Percentiles rank a stretch among this genome's conserved stretches.
phyloP scores from a whole-genome alignment of 768 basidiomycete genomes.

The Serendipita sp. region DNA sequence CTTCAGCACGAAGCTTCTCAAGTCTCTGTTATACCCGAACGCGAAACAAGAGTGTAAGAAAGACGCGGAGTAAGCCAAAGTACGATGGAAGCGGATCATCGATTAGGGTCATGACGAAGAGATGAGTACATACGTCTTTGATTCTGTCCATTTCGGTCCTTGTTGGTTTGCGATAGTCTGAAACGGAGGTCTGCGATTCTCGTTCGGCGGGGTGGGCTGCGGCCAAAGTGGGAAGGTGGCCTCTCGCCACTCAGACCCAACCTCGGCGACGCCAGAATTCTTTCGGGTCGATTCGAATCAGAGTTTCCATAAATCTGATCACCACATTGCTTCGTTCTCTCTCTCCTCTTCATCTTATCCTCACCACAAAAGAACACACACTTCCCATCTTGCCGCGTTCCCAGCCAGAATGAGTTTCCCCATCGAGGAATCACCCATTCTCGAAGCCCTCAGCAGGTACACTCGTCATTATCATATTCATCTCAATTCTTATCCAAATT shows the following conservation, averaged over 20 bases:
- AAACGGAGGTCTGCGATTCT: background rate
- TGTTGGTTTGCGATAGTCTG: background rate
- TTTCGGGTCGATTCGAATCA: constrained; percentile 68
- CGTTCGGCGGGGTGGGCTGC: background rate
- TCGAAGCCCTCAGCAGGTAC: constrained; percentile 87
- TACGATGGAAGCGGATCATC: background rate
- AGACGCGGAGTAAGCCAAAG: background rate
- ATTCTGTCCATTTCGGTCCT: constrained; percentile 26
- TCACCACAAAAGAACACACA: constrained; percentile 70
- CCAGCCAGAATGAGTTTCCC: background rate
- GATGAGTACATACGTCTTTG: constrained; percentile 24
- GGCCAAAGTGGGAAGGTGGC: background rate
- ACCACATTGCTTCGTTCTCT: constrained; percentile 33
- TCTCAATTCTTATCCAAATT: constrained; percentile 13
- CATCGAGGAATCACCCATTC: constrained; percentile 68
- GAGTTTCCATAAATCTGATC: constrained; percentile 84
- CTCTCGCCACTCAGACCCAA: background rate
- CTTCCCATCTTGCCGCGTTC: constrained; percentile 35
- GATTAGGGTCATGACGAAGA: background rate
- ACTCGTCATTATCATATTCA: constrained; percentile 15
- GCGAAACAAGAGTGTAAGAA: background rate
- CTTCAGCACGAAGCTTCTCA: constrained; percentile 62
- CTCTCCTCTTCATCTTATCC: constrained; percentile 90
- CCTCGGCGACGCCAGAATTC: background rate
- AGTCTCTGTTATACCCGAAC: constrained; percentile 26